Evolutionary conservation across 176 grass and related monocot genomes (phyloP).

Genomic region (Tillandsia fasciculata): DNA sequence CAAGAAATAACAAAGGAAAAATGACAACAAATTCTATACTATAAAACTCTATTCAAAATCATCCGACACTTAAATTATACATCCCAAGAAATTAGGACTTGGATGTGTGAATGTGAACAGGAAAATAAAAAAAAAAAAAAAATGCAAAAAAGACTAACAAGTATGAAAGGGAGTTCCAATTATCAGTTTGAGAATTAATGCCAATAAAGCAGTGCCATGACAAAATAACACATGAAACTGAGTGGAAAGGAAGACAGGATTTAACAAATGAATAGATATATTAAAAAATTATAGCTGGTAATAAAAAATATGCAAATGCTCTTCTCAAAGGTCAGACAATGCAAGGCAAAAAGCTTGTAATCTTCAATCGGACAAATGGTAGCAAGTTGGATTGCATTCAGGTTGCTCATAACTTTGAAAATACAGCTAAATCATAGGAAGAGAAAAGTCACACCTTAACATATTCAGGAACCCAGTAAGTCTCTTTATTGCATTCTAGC

Average conservation of each 20-base stretch:
- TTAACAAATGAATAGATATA: neutral
- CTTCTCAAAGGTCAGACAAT: no score
- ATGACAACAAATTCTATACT: no score
- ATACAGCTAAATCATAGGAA: neutral
- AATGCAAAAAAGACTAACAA: neutral
- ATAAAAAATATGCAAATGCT: no score
- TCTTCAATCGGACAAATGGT: neutral
- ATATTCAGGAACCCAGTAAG: slow-evolving; percentile 97
- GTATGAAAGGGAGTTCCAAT: neutral
- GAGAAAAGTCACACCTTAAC: slow-evolving; percentile 64
- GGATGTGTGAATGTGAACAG: neutral
- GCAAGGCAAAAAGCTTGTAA: no score
- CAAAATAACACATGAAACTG: neutral
- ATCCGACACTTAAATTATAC: neutral
- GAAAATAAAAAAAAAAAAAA: slow-evolving; percentile 1
- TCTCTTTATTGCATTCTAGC: slow-evolving; percentile 87
- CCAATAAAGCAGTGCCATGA: no score
- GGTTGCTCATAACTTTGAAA: slow-evolving; percentile 1
- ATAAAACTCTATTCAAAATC: no score
- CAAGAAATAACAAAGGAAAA: no score
- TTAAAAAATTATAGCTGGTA: neutral
- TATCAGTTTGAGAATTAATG: neutral
- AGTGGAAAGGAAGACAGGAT: neutral
- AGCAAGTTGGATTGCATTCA: neutral
- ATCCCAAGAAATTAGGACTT: neutral